Percentiles rank a stretch among this genome's conserved stretches.
Conservation (phyloP, 2,329 filamentous ascomycete genomes). For the Acarospora socialis region DNA sequence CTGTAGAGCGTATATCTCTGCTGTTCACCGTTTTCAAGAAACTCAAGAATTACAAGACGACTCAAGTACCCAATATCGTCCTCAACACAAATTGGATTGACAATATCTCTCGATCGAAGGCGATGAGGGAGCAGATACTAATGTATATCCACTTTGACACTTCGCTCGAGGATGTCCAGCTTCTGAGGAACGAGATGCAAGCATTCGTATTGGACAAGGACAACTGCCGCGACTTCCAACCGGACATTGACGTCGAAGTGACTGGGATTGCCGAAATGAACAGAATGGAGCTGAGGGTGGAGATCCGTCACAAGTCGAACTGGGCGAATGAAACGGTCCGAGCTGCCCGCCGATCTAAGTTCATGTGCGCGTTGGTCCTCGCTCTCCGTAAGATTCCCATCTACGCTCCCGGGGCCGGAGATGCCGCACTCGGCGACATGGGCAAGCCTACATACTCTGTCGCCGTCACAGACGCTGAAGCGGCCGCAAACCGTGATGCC, state of each 20-base stretch:
- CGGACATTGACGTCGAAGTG: slow-evolving; percentile 66
- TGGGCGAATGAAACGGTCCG: slow-evolving; percentile 80
- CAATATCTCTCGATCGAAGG: slow-evolving; percentile 78
- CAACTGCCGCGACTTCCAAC: slow-evolving; percentile 82
- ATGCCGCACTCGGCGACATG: slow-evolving; percentile 42
- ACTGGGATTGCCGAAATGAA: slow-evolving; percentile 70
- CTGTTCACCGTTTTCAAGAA: slow-evolving; percentile 85
- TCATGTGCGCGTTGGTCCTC: slow-evolving; percentile 83
- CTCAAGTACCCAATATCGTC: slow-evolving; percentile 77
- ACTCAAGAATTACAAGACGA: slow-evolving; percentile 65
- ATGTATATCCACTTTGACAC: slow-evolving; percentile 78
- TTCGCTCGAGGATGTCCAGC: slow-evolving; percentile 74
- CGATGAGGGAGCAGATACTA: slow-evolving; percentile 75
- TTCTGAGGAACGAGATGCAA: slow-evolving; percentile 72
- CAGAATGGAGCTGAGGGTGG: slow-evolving; percentile 69
- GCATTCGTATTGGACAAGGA: slow-evolving; percentile 69
- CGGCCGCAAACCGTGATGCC: slow-evolving; percentile 47
- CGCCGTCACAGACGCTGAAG: slow-evolving; percentile 53
- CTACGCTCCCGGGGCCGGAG: slow-evolving; percentile 61
- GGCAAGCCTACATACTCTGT: slow-evolving; percentile 76
- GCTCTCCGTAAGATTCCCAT: slow-evolving; percentile 82
- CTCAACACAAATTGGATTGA: slow-evolving; percentile 92
- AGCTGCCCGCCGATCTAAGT: slow-evolving; percentile 73
- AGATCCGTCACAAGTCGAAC: slow-evolving; percentile 85
- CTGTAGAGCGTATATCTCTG: slow-evolving; percentile 88